These are phyloP conservation scores for Dichotomopilus funicola DNA, from an alignment of 2,329 filamentous ascomycete species.

Conservation along the genomic window DNA sequence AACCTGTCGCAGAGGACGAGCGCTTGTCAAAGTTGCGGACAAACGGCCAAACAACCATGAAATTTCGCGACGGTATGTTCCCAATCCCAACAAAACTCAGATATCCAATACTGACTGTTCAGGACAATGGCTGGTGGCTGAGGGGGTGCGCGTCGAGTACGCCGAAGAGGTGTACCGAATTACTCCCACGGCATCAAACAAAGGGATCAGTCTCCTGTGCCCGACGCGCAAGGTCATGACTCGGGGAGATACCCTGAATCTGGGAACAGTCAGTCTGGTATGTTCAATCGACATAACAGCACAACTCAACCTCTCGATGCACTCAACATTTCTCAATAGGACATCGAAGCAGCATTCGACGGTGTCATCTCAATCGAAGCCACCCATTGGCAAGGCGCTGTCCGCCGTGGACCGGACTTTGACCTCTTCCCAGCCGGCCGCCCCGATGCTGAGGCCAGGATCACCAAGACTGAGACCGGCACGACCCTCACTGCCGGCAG, in stretches of 20 bases:
- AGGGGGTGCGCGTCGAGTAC: slow-evolving; percentile 55
- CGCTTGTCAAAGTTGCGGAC: neutral
- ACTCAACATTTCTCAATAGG: slow-evolving; percentile 24
- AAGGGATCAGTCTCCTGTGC: slow-evolving; percentile 48
- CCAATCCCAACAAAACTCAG: neutral
- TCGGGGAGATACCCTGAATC: slow-evolving; percentile 51
- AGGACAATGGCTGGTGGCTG: slow-evolving; percentile 50
- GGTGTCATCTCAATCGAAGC: slow-evolving; percentile 54
- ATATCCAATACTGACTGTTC: neutral
- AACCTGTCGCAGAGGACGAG: no score
- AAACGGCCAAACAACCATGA: slow-evolving; percentile 35
- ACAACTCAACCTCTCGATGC: neutral
- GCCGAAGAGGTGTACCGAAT: slow-evolving; percentile 57
- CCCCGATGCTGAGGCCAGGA: slow-evolving; percentile 34
- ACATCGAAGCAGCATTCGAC: slow-evolving; percentile 50
- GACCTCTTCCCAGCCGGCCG: slow-evolving; percentile 50
- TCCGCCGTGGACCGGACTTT: slow-evolving; percentile 48
- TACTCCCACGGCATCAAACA: slow-evolving; percentile 35
- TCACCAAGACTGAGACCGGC: slow-evolving; percentile 36
- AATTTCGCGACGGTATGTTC: slow-evolving; percentile 56
- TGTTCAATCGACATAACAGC: slow-evolving; percentile 11
- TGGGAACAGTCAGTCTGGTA: slow-evolving; percentile 47
- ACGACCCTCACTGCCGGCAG: slow-evolving; percentile 46
- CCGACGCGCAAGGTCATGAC: slow-evolving; percentile 49
- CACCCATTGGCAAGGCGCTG: slow-evolving; percentile 51